Base-by-base conservation (phyloP, 768 basidiomycete species). In the Lentinus tigrinus region DNA sequence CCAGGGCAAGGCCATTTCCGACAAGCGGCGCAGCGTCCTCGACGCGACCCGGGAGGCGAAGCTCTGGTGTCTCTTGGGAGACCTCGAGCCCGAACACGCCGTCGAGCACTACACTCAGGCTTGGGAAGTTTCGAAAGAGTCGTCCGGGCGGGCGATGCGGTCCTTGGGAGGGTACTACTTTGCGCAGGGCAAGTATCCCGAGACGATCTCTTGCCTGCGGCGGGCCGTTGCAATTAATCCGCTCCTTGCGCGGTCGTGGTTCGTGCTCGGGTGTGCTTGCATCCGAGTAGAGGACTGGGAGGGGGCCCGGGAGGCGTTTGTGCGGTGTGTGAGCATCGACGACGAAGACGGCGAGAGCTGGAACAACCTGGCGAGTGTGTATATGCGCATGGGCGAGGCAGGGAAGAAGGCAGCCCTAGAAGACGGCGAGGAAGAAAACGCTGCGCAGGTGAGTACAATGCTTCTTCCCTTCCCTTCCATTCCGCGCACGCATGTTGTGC, bases 341-440 rank as follows among this genome's bases (percentile, higher is more conserved):
- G 93, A 95, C 57, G 97, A 98, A 63, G 95, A 99, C 67, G 93
- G 85, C 3, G 96, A 98, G 79, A 96, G 94, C 64, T 98, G 97
- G 97, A 96, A 89, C 65, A 99, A 99, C 71, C 77, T 99, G 61
- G 97, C 96, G 34, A 94, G 89, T 57, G 87, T 95, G 69, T 97
- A 98, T 73, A 82, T 99, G 60, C 87, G 93, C 46, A 80, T 96
- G 72, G 88, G 85, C 11, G 78, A 78, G 51, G 68, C 69, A 2
- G 71, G 61, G 50, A 63, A 68, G 62, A 73, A 65, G 58, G 66
- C 56, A 7, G 56, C 56, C 56, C 62, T 57, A 34, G 71, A 74
- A 26, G 69, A 69, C 27, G 72, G 72, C 28, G 54, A 31, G 21
- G 47, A 57, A 21, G 47, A 11, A 7, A 13, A 6, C 38, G 75